Base-by-base conservation (phyloP, 2,329 filamentous ascomycete species). In the Colletotrichum nymphaeae region DNA sequence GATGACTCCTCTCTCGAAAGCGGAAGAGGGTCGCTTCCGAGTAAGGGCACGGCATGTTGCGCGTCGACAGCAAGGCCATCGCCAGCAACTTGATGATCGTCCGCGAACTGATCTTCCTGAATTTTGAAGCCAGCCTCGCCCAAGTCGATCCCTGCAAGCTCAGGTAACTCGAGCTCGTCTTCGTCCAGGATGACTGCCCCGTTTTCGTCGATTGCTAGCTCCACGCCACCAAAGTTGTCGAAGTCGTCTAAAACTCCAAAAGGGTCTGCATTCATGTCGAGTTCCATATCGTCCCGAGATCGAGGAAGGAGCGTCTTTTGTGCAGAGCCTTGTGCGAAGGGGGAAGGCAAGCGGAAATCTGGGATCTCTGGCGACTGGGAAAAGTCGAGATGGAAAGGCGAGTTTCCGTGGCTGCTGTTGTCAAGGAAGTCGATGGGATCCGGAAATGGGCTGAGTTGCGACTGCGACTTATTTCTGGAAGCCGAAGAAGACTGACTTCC, bases 121-220 rank as follows among this genome's bases (percentile, higher is more conserved):
- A 69, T 46, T 5, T 71, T 57, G 4, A 76, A 5, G 69, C 70
- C 22, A 58, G 59, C 22, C 64, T 46, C n/a, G 62, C 74, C 70
- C 64, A 53, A n/a, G 5, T 59, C 53, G 64, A 62, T 52, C 28
- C 67, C 75, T 42, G 80, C 82, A 30, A 87, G 78, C 22, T 78
- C 78, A 42, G 87, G 87, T 37, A 89, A 79, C 46, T 87, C 84
- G 24, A 81, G 81, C 58, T 87, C 85, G 22, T 83, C 78, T 19
- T 87, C 84, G 14, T 80, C 72, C 4, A 84, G 75, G 53, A 87
- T 76, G 46, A 89, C 78, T 71, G 89, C 89, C 49, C 88, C 88
- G 11, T 89, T 79, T 28, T 80, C 84, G 73, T 89, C 88, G 65
- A 90, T 86, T n/a, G 85, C 83, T 30, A 90, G 81, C 2, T 84